Conservation (phyloP, 768 basidiomycete species). For the Floccularia luteovirens region DNA sequence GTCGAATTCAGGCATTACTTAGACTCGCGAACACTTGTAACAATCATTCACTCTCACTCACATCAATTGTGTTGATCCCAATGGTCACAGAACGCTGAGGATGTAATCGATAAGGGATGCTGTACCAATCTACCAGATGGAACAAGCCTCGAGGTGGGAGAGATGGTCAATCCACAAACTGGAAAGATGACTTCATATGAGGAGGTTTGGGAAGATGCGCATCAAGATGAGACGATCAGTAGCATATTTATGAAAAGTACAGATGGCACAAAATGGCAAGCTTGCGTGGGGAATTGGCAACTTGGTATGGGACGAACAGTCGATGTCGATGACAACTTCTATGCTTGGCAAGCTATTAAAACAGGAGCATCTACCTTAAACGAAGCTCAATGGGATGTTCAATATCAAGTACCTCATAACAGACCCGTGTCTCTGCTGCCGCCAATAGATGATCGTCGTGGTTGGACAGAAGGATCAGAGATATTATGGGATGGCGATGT, state of each 20-base stretch:
- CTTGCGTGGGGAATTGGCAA: not conserved
- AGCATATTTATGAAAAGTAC: slow-evolving; percentile 10
- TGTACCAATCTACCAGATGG: slow-evolving; percentile 19
- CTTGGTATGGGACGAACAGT: not conserved
- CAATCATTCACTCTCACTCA: not conserved
- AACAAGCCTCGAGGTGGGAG: slow-evolving; percentile 20
- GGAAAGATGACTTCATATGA: slow-evolving; percentile 19
- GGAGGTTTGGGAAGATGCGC: slow-evolving; percentile 23
- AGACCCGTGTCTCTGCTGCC: too few species aligned
- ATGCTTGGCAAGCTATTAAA: not conserved
- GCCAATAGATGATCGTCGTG: too few species aligned
- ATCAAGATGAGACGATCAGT: slow-evolving; percentile 5
- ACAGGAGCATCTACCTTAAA: too few species aligned
- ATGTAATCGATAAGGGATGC: slow-evolving; percentile 15
- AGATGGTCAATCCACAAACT: slow-evolving; percentile 24
- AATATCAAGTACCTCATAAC: too few species aligned
- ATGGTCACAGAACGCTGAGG: slow-evolving; percentile 2
- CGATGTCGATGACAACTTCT: not conserved
- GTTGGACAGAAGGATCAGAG: too few species aligned
- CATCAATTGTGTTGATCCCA: not conserved
- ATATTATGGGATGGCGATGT: too few species aligned
- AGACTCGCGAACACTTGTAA: slow-evolving; percentile 22
- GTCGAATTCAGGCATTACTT: slow-evolving; percentile 21
- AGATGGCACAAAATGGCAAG: slow-evolving; percentile 8
- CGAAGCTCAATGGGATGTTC: too few species aligned